These are phyloP conservation scores for Apophysomyces sp. DNA, from an alignment of 371 early-diverging fungal species.

Conservation along the genomic window DNA sequence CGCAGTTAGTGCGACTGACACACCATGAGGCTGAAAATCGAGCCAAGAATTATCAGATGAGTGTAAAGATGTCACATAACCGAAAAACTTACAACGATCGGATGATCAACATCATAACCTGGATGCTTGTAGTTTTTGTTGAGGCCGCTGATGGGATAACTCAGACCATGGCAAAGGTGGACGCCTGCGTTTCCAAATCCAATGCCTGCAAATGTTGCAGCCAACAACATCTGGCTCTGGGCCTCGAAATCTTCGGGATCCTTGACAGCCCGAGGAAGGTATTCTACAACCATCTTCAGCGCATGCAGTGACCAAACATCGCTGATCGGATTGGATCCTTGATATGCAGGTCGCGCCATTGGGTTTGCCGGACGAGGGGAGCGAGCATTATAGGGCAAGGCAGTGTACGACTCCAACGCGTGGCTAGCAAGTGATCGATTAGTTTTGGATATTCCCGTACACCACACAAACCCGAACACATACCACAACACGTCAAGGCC, in stretches of 20 bases:
- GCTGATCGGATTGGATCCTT: slow-evolving; percentile 90
- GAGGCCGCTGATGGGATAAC: slow-evolving; percentile 81
- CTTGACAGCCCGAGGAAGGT: slow-evolving; percentile 72
- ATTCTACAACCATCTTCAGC: slow-evolving; percentile 79
- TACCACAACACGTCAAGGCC: slow-evolving; percentile 88
- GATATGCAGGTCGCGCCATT: slow-evolving; percentile 85
- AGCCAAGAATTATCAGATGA: neutral
- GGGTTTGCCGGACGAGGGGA: slow-evolving; percentile 84
- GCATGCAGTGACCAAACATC: slow-evolving; percentile 89
- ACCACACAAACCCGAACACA: neutral
- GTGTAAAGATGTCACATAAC: neutral
- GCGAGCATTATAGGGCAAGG: slow-evolving; percentile 82
- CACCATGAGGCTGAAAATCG: slow-evolving; percentile 50
- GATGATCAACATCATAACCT: slow-evolving; percentile 77
- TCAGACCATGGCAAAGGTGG: slow-evolving; percentile 70
- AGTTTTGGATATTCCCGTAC: neutral
- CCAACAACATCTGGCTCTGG: slow-evolving; percentile 85
- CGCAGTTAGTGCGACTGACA: slow-evolving; percentile 86
- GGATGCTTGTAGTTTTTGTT: slow-evolving; percentile 83
- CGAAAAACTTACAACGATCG: slow-evolving; percentile 57
- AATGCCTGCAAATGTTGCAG: slow-evolving; percentile 90
- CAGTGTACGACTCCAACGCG: slow-evolving; percentile 90
- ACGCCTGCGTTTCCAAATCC: slow-evolving; percentile 95
- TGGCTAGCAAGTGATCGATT: slow-evolving; percentile 45
- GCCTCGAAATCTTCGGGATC: slow-evolving; percentile 76